A percentile compares a stretch with the other conserved stretches of the same genome.
Evolutionary conservation across 2,329 filamentous ascomycete species (phyloP).

Genomic region (Cladophialophora chaetospira): DNA sequence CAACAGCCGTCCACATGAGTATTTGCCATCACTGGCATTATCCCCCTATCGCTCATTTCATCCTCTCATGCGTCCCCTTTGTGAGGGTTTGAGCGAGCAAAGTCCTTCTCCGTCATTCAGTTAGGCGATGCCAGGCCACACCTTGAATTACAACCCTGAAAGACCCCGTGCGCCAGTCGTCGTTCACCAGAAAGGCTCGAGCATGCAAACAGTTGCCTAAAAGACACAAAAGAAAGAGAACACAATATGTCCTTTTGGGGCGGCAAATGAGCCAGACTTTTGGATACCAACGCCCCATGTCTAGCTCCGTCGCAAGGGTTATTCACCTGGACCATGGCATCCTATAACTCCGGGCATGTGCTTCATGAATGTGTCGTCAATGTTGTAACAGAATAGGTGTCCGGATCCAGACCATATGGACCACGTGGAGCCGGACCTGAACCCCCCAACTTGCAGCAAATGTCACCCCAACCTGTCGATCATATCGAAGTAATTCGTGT

Average conservation of each 20-base stretch:
- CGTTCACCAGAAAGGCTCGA: neutral
- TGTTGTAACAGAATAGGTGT: slow-evolving; percentile 5
- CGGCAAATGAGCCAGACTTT: neutral
- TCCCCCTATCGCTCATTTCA: neutral
- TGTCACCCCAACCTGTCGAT: slow-evolving; percentile 19
- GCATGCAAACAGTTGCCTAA: slow-evolving; percentile 3
- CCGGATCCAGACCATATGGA: slow-evolving; percentile 1
- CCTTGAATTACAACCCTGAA: neutral
- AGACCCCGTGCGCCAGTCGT: neutral
- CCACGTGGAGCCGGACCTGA: neutral
- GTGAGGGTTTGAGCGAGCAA: neutral
- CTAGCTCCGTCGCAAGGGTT: neutral
- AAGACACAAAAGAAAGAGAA: slow-evolving; percentile 3
- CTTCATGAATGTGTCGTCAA: slow-evolving; percentile 16
- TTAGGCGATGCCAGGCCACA: neutral
- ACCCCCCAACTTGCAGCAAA: neutral
- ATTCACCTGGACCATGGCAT: neutral
- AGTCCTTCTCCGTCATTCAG: neutral
- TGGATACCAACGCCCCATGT: neutral
- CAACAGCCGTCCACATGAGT: neutral
- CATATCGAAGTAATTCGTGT: slow-evolving; percentile 49
- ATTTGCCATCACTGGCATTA: neutral
- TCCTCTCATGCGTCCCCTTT: neutral
- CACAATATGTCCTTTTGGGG: slow-evolving; percentile 2
- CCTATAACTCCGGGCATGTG: slow-evolving; percentile 15